These are phyloP conservation scores for Mycena citricolor DNA, from an alignment of 1,284 basidiomycete genomes.

Conservation along the genomic window DNA sequence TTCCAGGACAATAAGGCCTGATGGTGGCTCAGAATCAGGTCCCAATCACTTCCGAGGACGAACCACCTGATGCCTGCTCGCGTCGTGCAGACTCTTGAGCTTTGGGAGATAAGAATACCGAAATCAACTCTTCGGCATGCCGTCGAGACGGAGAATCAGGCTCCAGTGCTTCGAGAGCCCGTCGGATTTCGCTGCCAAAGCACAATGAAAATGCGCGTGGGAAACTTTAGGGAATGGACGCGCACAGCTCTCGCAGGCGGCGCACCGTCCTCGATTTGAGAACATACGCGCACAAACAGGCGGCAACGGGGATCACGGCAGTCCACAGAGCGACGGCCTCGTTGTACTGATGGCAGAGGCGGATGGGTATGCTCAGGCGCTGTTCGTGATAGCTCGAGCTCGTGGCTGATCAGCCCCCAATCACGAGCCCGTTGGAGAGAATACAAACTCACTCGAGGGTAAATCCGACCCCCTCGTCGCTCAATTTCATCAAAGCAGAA, in stretches of 20 bases:
- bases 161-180: conserved; percentile 9
- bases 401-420: too few species aligned
- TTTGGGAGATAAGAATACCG: too few species aligned
- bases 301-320: conserved; percentile 5
- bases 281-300: conserved; percentile 5
- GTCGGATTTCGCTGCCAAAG: conserved; percentile 11
- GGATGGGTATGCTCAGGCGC: conserved; percentile 10
- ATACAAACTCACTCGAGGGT: conserved; percentile 36
- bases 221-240: not conserved
- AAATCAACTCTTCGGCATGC: conserved; percentile 14
- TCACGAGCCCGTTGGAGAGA: too few species aligned
- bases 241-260: conserved; percentile 7
- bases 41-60: too few species aligned
- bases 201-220: conserved; percentile 9
- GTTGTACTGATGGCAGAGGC: conserved; percentile 12
- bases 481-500: conserved; percentile 32
- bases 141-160: conserved; percentile 8
- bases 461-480: conserved; percentile 33
- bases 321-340: conserved; percentile 13
- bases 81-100: too few species aligned
- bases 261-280: not conserved
- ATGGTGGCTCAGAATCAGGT: too few species aligned
- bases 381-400: too few species aligned
- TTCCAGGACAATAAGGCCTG: conserved; percentile 73
- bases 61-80: too few species aligned